Base-by-base conservation (phyloP, 495 filamentous ascomycete species). In the Penicillium canescens region DNA sequence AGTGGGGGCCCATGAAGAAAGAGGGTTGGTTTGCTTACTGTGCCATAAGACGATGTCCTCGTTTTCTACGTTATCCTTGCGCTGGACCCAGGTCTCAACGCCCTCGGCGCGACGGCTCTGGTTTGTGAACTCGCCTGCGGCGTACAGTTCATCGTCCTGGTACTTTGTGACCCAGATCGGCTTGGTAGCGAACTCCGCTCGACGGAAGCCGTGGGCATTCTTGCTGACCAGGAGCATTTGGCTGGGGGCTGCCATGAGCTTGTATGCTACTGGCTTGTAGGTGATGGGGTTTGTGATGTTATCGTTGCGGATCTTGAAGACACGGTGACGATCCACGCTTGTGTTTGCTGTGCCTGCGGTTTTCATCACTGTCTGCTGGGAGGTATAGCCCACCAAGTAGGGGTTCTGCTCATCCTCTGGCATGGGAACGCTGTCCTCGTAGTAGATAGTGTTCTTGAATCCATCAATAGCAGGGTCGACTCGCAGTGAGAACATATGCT, bases 401-500 rank as follows among this genome's bases (percentile, higher is more conserved):
- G 90, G 90, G 69, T 96, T 96, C 57, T 86, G 85, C 5, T 80
- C 77, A 10, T 82, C 82, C 42, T 88, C 82, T 14, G 89, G 87
- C 72, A 91, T 84, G 0, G 89, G 73, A 44, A 89, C 79, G 7
- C 86, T 82, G 62, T 92, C 89, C 49, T 90, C 86, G 62, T 84
- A 86, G 39, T 85, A 83, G 26, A 91, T 65, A 3, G 84, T 79
- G 63, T 92, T 92, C 40, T 78, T 72, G 57, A 83, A 82, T 3
- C 91, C 92, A 53, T 90, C 91, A 49, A 96, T 78, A 38, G 83
- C 81, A 6, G 92, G 91, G 67, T 96, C 91, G 13, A 96, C 78
- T 12, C 92, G 87, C 2, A 96, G 83, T 3, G 87, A 90, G 72
- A 96, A 94, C 68, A 96, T 89, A 71, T 96, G 92, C 61, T 96